Conservation (phyloP, 352 stramenopile species). For the Phytophthora lateralis region DNA sequence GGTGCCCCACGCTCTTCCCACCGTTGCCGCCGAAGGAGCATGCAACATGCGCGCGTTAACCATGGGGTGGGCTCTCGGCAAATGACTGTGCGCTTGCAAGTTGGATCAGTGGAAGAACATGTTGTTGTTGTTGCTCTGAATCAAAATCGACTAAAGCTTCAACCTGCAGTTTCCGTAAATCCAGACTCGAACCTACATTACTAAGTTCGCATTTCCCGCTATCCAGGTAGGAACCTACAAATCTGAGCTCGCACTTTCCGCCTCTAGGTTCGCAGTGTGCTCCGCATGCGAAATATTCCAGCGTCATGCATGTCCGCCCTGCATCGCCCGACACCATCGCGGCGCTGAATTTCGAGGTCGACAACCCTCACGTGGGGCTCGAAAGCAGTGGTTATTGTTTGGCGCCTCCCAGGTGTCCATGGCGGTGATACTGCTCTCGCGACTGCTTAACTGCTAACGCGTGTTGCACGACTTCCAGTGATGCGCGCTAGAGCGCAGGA, state of each 20-base stretch:
- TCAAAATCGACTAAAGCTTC: constrained; percentile 8
- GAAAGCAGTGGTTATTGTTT: constrained; percentile 13
- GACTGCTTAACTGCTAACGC: constrained; percentile 51
- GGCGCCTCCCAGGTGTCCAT: constrained; percentile 49
- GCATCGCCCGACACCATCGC: constrained; percentile 19
- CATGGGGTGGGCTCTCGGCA: not conserved
- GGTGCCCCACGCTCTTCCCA: no score
- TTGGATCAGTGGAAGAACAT: no score
- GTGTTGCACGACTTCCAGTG: constrained; percentile 63
- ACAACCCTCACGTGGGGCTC: no score
- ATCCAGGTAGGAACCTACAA: no score
- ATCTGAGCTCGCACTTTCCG: not conserved
- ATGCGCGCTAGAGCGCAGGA: constrained; percentile 16
- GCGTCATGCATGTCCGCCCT: no score
- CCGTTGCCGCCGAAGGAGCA: not conserved
- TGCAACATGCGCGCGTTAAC: not conserved
- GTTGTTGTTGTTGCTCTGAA: not conserved
- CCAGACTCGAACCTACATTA: constrained; percentile 1
- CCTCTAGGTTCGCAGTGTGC: constrained; percentile 4
- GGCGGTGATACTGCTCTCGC: constrained; percentile 64
- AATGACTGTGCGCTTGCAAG: no score
- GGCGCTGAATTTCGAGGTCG: constrained; percentile 14
- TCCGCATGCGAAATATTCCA: no score
- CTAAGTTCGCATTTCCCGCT: not conserved
- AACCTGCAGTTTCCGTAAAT: not conserved